A percentile compares a stretch with the other conserved stretches of the same genome.
Evolutionary conservation across 305 asterid genomes (phyloP).

Genomic region (Fraxinus xanthoxyloides): DNA sequence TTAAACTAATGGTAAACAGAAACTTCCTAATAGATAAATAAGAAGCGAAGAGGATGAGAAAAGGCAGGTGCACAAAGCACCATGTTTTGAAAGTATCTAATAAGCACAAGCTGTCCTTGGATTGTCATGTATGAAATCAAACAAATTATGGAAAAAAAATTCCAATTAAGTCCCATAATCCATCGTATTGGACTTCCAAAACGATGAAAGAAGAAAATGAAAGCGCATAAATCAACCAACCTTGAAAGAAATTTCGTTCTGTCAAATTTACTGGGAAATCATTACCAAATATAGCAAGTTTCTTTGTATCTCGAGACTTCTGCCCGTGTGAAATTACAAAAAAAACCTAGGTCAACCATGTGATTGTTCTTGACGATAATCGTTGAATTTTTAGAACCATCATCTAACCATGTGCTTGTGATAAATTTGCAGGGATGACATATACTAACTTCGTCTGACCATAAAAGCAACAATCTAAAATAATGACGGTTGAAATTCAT

Average conservation of each 20-base stretch:
- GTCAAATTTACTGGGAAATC: background rate
- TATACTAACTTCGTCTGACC: background rate
- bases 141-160: background rate
- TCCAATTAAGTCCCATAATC: background rate
- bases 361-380: background rate
- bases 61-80: background rate
- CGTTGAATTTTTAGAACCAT: background rate
- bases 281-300: background rate
- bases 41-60: background rate
- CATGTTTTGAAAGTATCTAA: background rate
- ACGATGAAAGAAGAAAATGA: background rate
- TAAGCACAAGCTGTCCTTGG: background rate
- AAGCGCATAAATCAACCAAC: background rate
- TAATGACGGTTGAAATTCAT: background rate
- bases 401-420: background rate
- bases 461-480: background rate
- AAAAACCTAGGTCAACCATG: background rate
- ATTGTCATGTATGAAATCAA: background rate
- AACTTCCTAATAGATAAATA: background rate
- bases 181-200: background rate
- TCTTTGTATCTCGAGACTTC: background rate
- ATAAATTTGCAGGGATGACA: background rate
- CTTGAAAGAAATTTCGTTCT: background rate
- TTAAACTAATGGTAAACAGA: background rate
- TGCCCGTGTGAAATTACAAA: background rate